phyloP scores from a whole-genome alignment of 1,139 yeast species.

The Scheffersomyces parashehatae region DNA sequence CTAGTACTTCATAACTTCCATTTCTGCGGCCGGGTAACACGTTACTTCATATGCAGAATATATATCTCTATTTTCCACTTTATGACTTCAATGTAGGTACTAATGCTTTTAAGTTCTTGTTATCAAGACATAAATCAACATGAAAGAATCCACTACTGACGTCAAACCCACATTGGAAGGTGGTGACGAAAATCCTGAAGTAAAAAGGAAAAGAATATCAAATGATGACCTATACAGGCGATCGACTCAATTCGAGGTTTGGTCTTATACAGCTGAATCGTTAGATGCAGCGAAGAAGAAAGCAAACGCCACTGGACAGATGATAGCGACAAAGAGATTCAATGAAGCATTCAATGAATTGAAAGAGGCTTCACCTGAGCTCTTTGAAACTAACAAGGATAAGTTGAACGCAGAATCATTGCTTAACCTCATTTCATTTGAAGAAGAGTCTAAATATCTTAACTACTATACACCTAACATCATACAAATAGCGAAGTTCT shows the following conservation, averaged over 20 bases:
- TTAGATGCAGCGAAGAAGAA: conserved; percentile 47
- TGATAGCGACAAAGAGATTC: conserved; percentile 40
- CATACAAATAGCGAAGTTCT: conserved; percentile 50
- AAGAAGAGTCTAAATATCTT: conserved; percentile 71
- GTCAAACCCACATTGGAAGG: background rate
- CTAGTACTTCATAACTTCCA: too few species aligned
- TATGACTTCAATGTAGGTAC: too few species aligned
- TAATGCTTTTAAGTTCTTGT: too few species aligned
- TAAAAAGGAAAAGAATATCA: conserved; percentile 19
- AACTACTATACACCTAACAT: conserved; percentile 72
- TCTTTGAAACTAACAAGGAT: conserved; percentile 29
- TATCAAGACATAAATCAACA: background rate
- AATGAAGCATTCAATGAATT: conserved; percentile 23
- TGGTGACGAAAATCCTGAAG: background rate
- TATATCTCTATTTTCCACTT: too few species aligned
- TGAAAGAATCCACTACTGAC: conserved; percentile 3
- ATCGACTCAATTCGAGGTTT: conserved; percentile 77
- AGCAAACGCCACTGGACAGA: conserved; percentile 54
- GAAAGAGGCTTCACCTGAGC: conserved; percentile 29
- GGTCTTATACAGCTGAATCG: conserved; percentile 75
- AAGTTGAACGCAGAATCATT: conserved; percentile 33
- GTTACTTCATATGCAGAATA: too few species aligned
- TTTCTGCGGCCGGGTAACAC: too few species aligned
- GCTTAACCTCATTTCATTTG: conserved; percentile 52
- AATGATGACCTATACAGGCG: conserved; percentile 86